Base-by-base conservation (phyloP, 1,284 basidiomycete species). In the Pseudozyma sp. region DNA sequence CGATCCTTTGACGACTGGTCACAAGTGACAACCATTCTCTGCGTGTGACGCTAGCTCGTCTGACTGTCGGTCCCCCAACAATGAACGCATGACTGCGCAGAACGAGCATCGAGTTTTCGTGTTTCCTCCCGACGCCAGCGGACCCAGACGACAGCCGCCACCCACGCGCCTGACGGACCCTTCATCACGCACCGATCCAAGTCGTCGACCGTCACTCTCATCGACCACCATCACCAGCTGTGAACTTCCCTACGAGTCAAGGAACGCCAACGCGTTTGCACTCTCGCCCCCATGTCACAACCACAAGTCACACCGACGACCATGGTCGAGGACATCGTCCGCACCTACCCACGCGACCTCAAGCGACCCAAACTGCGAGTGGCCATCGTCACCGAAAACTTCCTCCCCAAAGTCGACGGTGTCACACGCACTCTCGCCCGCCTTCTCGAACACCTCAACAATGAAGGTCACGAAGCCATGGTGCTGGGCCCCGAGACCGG, bases 331-430 rank as follows among this genome's bases (percentile, higher is more conserved):
- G 52, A 62, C 16, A 35, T 62, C 37, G 52, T 55, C 14, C 14
- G 30, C 29, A 30, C 61, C 56, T 68, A 72, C 35, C 67, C 71
- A 3, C 54, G 51, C 54, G 79, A 82, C 37, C 35, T 66, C 60
- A 84, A 84, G 70, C 67, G 81, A 16, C 65, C 69, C 37, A 84
- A 83, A 54, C 64, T 84, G 24, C 78, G 85, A 46, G 79, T 86
- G 24, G 85, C 85, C 16, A 85, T 86, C 55, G 46, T 60, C 37
- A 53, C 81, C 84, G 88, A 89, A 70, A 89, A 89, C 85, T 88
- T 88, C 63, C 78, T 89, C 9, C 88, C 88, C 14, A 88, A 88
- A 71, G 83, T 89, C 37, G 88, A 89, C 74, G 88, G 88, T 10
- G 88, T 89, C 2, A 89, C 88, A 0, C 84, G 88, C 24, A 88